Conservation (phyloP, 2,329 filamentous ascomycete genomes). For the Curvularia hawaiiensis region DNA sequence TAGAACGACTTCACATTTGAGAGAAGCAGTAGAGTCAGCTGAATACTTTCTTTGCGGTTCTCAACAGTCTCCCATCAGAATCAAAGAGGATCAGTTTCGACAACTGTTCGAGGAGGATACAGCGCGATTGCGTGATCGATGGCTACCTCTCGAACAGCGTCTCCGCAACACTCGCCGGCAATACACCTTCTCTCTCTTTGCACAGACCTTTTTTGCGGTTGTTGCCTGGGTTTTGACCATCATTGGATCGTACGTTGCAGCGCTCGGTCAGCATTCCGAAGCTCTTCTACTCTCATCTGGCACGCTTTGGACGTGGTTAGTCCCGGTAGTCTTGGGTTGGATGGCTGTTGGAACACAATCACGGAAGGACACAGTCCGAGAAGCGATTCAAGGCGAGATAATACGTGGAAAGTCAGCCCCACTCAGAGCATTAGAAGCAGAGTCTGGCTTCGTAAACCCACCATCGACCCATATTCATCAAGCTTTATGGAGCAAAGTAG, state of each 20-base stretch:
- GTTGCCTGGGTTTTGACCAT: constrained; percentile 4
- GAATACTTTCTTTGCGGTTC: constrained; percentile 2
- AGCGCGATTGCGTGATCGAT: constrained; percentile 1
- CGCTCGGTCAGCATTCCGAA: constrained; percentile 5
- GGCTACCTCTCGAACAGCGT: constrained; percentile 1
- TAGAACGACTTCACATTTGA: neutral
- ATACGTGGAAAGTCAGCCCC: neutral
- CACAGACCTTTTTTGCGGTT: constrained; percentile 3
- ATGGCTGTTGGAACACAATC: constrained; percentile 8
- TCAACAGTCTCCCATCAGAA: constrained; percentile 3
- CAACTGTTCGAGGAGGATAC: neutral
- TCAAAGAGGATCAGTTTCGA: neutral
- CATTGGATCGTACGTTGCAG: neutral
- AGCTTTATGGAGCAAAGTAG: neutral
- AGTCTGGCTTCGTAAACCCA: neutral
- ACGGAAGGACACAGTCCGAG: neutral
- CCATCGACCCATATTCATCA: neutral
- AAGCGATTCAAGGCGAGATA: constrained; percentile 1
- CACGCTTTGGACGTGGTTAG: constrained; percentile 8
- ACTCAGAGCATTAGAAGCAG: neutral
- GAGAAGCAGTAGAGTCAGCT: neutral
- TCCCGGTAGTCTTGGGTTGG: constrained; percentile 8
- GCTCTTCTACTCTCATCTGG: constrained; percentile 5
- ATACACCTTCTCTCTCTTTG: constrained; percentile 4
- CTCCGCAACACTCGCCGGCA: constrained; percentile 1